These are phyloP conservation scores for Globisporangium yorkense DNA, from an alignment of 352 stramenopile genomes.

Conservation along the genomic window DNA sequence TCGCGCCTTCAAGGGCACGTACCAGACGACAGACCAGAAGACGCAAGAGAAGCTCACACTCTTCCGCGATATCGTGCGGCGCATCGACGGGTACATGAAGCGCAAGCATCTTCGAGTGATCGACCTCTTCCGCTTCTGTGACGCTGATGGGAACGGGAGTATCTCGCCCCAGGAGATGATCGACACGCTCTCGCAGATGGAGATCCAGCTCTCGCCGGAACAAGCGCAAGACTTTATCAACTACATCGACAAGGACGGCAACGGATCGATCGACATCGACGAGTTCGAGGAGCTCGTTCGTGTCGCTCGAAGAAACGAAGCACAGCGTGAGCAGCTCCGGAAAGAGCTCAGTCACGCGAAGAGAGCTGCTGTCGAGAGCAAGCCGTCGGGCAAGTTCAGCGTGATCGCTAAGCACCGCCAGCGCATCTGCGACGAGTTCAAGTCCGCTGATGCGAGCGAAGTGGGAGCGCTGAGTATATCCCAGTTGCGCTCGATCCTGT, in stretches of 20 bases:
- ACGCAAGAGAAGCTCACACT: constrained; percentile 63
- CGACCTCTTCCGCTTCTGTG: constrained; percentile 83
- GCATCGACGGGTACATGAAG: constrained; percentile 83
- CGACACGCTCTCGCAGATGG: constrained; percentile 78
- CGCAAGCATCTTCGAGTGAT: constrained; percentile 79
- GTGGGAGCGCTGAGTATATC: constrained; percentile 28
- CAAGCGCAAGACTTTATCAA: constrained; percentile 67
- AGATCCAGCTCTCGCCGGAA: constrained; percentile 66
- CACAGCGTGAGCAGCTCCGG: constrained; percentile 65
- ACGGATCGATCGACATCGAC: constrained; percentile 80
- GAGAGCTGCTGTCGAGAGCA: constrained; percentile 19
- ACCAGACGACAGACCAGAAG: constrained; percentile 62
- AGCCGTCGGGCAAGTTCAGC: constrained; percentile 30
- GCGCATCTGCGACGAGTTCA: constrained; percentile 65
- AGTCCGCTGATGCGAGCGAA: constrained; percentile 28
- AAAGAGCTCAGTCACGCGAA: constrained; percentile 53
- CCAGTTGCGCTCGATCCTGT: constrained; percentile 43
- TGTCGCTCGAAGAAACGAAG: constrained; percentile 58
- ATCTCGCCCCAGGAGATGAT: constrained; percentile 81
- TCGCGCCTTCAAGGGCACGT: constrained; percentile 38
- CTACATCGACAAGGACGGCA: constrained; percentile 80
- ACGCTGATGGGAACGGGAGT: constrained; percentile 69
- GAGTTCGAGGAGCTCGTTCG: constrained; percentile 82
- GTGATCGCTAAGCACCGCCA: constrained; percentile 47
- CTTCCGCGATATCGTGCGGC: constrained; percentile 69